Evolutionary conservation across 169 alveolate genomes (phyloP).

Genomic region (Plasmodium inui): DNA sequence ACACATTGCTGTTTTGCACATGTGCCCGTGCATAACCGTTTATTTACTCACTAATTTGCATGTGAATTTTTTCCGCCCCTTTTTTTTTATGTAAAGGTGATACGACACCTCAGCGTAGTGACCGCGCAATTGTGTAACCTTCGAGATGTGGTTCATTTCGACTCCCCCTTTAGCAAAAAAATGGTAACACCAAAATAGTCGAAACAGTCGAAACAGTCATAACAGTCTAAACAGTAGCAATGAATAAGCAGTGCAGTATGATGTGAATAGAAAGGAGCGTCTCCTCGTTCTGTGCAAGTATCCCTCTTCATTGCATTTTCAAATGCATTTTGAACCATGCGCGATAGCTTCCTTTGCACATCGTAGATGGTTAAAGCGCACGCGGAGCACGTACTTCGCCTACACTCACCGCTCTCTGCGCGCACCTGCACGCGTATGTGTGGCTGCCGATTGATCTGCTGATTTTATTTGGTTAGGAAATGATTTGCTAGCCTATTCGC

Average conservation of each 20-base stretch:
- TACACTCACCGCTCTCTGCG: background rate
- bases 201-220: background rate
- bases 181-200: background rate
- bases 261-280: background rate
- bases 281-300: background rate
- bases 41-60: background rate
- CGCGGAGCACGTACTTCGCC: background rate
- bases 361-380: background rate
- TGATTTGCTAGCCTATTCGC: background rate
- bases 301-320: background rate
- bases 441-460: background rate
- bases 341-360: slow-evolving; percentile 1
- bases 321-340: slow-evolving; percentile 6
- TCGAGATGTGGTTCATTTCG: background rate
- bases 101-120: background rate
- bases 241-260: background rate
- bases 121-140: background rate
- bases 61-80: slow-evolving; percentile 1
- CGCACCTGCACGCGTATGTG: background rate
- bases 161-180: background rate
- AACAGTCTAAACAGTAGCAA: background rate
- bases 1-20: background rate
- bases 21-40: background rate
- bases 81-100: slow-evolving; percentile 2
- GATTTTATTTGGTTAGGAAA: background rate